A percentile compares a stretch with the other conserved stretches of the same genome.
Conservation (phyloP, 768 basidiomycete species). For the Candolleomyces aberdarensis region DNA sequence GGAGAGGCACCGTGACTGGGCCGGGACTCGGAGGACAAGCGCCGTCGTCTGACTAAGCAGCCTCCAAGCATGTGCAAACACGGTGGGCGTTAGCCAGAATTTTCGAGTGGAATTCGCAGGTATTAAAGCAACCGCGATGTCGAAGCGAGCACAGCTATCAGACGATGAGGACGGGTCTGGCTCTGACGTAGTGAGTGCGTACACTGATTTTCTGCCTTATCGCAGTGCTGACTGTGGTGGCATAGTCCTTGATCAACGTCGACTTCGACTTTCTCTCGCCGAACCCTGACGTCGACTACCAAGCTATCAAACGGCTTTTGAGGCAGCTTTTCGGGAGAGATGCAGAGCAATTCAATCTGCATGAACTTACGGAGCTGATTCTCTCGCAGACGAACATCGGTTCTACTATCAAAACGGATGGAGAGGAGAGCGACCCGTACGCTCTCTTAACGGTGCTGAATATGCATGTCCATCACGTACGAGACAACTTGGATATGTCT, state of each 20-base stretch:
- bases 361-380: conserved; percentile 78
- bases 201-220: background rate
- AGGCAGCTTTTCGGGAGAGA: conserved; percentile 72
- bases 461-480: conserved; percentile 54
- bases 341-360: conserved; percentile 64
- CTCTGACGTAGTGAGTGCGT: conserved; percentile 28
- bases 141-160: conserved; percentile 51
- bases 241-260: conserved; percentile 61
- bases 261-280: conserved; percentile 95
- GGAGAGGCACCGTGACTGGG: too few relatives aligned
- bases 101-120: too few relatives aligned
- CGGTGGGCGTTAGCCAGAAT: too few relatives aligned
- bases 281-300: conserved; percentile 77
- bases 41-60: too few relatives aligned
- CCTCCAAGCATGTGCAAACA: too few relatives aligned
- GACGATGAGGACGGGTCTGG: conserved; percentile 37
- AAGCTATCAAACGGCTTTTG: conserved; percentile 75
- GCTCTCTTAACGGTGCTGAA: conserved; percentile 85
- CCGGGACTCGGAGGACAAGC: too few relatives aligned
- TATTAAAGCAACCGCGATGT: conserved; percentile 29
- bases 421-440: conserved; percentile 85
- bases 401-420: conserved; percentile 91
- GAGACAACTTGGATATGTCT: background rate
- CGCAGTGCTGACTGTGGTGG: conserved; percentile 39
- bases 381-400: conserved; percentile 73